Base-by-base conservation (phyloP, 106 monocot genomes). In the Dendrobium huoshanense region DNA sequence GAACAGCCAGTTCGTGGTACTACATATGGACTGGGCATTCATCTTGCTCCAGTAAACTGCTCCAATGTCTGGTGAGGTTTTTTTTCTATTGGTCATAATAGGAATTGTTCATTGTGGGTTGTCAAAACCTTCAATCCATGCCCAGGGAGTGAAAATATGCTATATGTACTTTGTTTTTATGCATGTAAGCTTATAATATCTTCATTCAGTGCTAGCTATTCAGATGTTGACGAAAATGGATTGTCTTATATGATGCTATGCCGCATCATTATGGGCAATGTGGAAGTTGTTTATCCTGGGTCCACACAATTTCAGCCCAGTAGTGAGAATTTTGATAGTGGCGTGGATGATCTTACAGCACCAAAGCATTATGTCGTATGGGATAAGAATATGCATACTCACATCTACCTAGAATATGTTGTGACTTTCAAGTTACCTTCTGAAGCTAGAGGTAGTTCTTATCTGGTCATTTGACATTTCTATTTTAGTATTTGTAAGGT, bases 191-290 rank as follows among this genome's bases (percentile, higher is more conserved):
- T 65, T 65, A 20, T 24, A 6, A 25, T 47, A 40, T 25, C 40
- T 11, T 33, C 41, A 17, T 72, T 42, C 87, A 91, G 91, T 87
- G 86, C 86, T 67, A 81, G 82, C 16, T 81, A 74, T 84, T 82
- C 85, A 80, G 89, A 91, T 79, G 81, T 87, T 67, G 91, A 91
- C 83, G 85, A 92, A 87, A 82, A 87, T 80, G 88, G 88, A 24
- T n/a, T 90, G 47, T 55, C 78, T 33, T 72, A 82, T 80, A 84
- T 95, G 90, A 67, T 95, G 25, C 81, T 95, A 79, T 95, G 95
- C 81, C 91, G 95, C 64, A 84, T 90, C 25, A 85, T 95, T 68
- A 43, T 92, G 83, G 95, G 95, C 80, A 95, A 92, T 40, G 75
- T 86, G 73, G 95, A 95, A 80, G 65, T 70, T 58, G 79, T 90